Conservation (phyloP, 2,329 filamentous ascomycete species). For the Zymoseptoria pseudotritici region DNA sequence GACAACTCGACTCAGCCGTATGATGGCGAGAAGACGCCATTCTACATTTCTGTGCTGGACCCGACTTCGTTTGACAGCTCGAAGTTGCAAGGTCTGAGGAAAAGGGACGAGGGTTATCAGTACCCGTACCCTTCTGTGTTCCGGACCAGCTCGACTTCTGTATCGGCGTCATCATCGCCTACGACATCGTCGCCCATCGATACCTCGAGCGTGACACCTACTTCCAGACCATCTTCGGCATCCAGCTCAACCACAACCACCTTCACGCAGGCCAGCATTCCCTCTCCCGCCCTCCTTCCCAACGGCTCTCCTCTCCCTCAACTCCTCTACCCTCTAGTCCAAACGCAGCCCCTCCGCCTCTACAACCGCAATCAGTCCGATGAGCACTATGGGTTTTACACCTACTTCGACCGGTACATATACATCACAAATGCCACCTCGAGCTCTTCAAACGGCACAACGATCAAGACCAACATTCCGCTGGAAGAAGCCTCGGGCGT, state of each 20-base stretch:
- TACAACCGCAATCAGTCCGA: conserved; percentile 73
- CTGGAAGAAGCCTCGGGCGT: conserved; percentile 19
- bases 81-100: neutral
- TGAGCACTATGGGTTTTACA: conserved; percentile 93
- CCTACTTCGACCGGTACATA: conserved; percentile 80
- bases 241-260: conserved; percentile 41
- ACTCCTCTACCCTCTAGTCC: conserved; percentile 61
- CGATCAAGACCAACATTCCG: conserved; percentile 11
- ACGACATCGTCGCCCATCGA: conserved; percentile 35
- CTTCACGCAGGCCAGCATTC: conserved; percentile 49
- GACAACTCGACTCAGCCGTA: conserved; percentile 65
- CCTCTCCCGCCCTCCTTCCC: conserved; percentile 52
- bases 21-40: conserved; percentile 78
- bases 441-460: conserved; percentile 15
- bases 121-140: conserved; percentile 13
- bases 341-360: conserved; percentile 69
- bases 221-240: conserved; percentile 5
- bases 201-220: neutral
- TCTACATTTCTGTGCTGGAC: conserved; percentile 68
- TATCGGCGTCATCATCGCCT: conserved; percentile 12
- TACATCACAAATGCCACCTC: conserved; percentile 58
- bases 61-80: conserved; percentile 4
- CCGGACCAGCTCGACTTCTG: neutral
- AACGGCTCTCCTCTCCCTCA: conserved; percentile 69
- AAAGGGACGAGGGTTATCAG: conserved; percentile 20